Evolutionary conservation across 768 basidiomycete species (phyloP), one percentile per base, ranked within the genome.

Genomic region (Gautieria morchelliformis): DNA sequence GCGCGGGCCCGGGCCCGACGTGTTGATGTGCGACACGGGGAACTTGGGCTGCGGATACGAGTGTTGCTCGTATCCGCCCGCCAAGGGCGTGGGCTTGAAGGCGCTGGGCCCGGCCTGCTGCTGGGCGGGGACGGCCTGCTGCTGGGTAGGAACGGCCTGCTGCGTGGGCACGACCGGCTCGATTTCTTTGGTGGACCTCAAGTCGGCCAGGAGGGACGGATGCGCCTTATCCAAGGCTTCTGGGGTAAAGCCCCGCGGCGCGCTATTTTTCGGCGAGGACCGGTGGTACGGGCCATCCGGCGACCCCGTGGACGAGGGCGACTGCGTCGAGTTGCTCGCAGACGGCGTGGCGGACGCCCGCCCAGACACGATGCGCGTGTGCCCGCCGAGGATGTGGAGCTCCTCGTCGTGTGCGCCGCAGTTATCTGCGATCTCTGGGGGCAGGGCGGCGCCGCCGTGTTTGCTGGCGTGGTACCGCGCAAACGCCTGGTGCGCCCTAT

Each of bases 371-470:
- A 61, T 45, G 0, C 58, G 53, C 6, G 60, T 58, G 24, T 48
- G 42, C 6, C 59, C 60, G 32, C 50, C 58, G 1, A 58, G 33
- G 32, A 61, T 59, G n/a, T 52, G 56, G 7, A 58, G 53, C n/a
- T 44, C 60, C 19, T 58, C 60, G 19, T 58, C 58, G 30, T 57
- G 32, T 19, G 37, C 2, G 9, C 19, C 56, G 4, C 42, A 41
- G 14, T 2, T 37, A 15, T 48, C 30, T 35, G 42, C 17, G 11
- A 40, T 3, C 6, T 57, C 45, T 24, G 48, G 15, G 3, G 48
- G 27, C 27, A 49, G 15, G 17, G 56, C 6, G 12, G 46, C 6
- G 5, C n/a, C n/a, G 2, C 37, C 19, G 20, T 57, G 56, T 27
- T 57, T 57, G 5, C 56, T 46, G 46, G 56, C 37, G 27, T 57